Conservation (phyloP, 2,329 filamentous ascomycete genomes). For the Chaetomium olivaceum region DNA sequence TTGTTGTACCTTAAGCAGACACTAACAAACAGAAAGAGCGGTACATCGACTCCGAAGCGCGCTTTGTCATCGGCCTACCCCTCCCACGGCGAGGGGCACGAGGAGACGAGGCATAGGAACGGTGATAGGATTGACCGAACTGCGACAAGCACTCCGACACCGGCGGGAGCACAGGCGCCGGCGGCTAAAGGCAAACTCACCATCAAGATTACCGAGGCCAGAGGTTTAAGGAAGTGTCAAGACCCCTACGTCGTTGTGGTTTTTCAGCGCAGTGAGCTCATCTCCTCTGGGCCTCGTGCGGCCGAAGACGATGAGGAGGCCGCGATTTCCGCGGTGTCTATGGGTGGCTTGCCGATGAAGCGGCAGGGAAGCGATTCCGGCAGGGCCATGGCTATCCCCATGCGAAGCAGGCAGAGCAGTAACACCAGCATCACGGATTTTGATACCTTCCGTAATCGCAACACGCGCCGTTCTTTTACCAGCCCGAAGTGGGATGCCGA, state of each 20-base stretch:
- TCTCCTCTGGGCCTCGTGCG: conserved; percentile 78
- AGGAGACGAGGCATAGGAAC: conserved; percentile 43
- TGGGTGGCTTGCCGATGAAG: conserved; percentile 55
- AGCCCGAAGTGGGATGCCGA: conserved; percentile 95
- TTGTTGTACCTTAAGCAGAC: conserved; percentile 67
- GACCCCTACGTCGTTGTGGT: conserved; percentile 96
- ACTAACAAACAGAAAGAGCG: conserved; percentile 95
- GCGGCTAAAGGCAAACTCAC: conserved; percentile 82
- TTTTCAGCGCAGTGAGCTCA: conserved; percentile 94
- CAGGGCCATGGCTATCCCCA: conserved; percentile 88
- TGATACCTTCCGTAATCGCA: conserved; percentile 59
- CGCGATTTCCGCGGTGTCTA: conserved; percentile 43
- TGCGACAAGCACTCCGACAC: conserved; percentile 55
- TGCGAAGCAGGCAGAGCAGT: conserved; percentile 95
- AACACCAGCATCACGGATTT: conserved; percentile 80
- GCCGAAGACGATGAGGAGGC: conserved; percentile 60
- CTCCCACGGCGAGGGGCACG: conserved; percentile 48
- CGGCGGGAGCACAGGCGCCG: conserved; percentile 62
- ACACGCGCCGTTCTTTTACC: conserved; percentile 62
- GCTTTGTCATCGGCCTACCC: conserved; percentile 69
- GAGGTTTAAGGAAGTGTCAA: conserved; percentile 75
- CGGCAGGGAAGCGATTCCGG: conserved; percentile 79
- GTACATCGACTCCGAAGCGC: conserved; percentile 84
- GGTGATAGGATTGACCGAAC: conserved; percentile 47
- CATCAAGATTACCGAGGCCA: conserved; percentile 83